Conservation (phyloP, 768 basidiomycete species). For the Lactifluus piperatus region DNA sequence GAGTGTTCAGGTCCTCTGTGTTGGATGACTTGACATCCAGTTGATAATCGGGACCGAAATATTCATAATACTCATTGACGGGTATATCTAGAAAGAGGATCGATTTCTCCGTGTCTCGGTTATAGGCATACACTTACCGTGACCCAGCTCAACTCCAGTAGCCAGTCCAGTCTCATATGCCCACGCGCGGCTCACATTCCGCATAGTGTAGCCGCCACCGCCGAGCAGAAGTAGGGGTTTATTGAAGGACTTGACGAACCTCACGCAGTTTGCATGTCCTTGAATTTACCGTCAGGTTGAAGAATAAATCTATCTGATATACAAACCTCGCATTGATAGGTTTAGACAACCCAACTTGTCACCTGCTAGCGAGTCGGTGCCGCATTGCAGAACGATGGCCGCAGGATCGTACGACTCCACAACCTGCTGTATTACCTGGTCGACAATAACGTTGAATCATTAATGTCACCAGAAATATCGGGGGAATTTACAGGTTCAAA, state of each 20-base stretch:
- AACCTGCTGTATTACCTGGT: slow-evolving; percentile 82
- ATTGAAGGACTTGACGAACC: slow-evolving; percentile 94
- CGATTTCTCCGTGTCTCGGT: background rate
- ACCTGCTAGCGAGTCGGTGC: slow-evolving; percentile 92
- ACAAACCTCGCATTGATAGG: slow-evolving; percentile 82
- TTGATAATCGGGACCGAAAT: slow-evolving; percentile 96
- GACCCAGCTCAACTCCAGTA: slow-evolving; percentile 89
- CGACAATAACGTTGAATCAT: background rate
- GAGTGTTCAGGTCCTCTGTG: slow-evolving; percentile 90
- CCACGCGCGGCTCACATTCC: slow-evolving; percentile 95
- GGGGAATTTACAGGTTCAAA: slow-evolving; percentile 77
- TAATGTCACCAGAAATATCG: background rate
- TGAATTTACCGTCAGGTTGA: background rate
- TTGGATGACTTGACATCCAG: slow-evolving; percentile 93
- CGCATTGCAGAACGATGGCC: slow-evolving; percentile 94
- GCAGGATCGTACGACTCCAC: slow-evolving; percentile 94
- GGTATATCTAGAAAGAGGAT: slow-evolving; percentile 69
- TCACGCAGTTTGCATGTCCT: slow-evolving; percentile 97
- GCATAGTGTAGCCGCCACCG: slow-evolving; percentile 98
- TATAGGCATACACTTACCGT: slow-evolving; percentile 43
- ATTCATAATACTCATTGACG: slow-evolving; percentile 98
- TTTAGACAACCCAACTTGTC: slow-evolving; percentile 96
- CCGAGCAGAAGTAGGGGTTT: slow-evolving; percentile 91
- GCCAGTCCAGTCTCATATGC: slow-evolving; percentile 97
- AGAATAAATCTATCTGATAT: background rate